Evolutionary conservation across 176 grass and related monocot species (phyloP), one percentile per base, ranked within the genome.

Genomic region (Aegilops longissima): DNA sequence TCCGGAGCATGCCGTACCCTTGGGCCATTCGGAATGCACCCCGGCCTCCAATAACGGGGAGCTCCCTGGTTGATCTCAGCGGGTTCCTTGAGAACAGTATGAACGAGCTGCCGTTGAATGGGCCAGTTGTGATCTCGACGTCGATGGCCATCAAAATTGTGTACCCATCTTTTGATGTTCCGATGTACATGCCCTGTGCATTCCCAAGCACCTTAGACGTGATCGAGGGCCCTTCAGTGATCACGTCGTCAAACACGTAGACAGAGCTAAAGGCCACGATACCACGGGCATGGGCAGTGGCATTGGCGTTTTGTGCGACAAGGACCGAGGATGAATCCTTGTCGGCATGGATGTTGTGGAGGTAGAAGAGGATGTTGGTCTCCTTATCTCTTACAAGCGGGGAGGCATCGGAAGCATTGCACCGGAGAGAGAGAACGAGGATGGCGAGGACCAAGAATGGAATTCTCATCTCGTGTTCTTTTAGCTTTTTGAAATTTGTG

Each of bases 31-130:
- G 75, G n/a, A 93, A 93, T 24, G 23, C 27, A 21, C 92, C 92
- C 0, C 86, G 89, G 21, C 92, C 92, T 51, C 92, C 92, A 69
- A 93, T 58, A 29, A 93, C 31, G 61, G 92, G 83, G 39, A 93
- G 75, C 69, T 93, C 92, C 39, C 86, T 76, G 7, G 24, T 76
- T 76, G 73, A 25, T 10, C 73, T 30, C 13, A 76, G 3, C 17
- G 45, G 73, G 42, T 76, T 76, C 9, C 73, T 49, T 5, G 73
- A 76, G 73, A 51, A 76, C 73, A 76, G 3, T 45, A 76, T 1
- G 5, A 76, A 76, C 9, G 73, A 76, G 44, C 73, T 76, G 13
- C 73, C 73, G 3, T 30, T 76, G 42, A 51, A 76, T 0, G 92
- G 92, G 2, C 92, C 92, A 51, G 49, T 24, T 0, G 73, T 76